These are phyloP conservation scores for Castanea crenata DNA, from an alignment of 306 rosid genomes.

Conservation along the genomic window DNA sequence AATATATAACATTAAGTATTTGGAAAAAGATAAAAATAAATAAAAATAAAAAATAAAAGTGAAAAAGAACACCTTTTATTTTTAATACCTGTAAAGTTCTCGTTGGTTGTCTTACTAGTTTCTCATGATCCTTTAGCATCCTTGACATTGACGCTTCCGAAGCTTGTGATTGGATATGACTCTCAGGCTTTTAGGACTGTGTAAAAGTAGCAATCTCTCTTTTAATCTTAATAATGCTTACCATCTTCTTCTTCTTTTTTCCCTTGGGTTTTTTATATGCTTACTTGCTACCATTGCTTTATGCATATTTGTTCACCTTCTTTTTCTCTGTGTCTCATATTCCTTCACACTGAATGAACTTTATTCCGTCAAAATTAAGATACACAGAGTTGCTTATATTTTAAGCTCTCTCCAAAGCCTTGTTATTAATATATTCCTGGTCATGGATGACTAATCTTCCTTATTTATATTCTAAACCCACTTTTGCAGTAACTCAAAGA, in stretches of 20 bases:
- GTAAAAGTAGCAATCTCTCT: conserved; percentile 9
- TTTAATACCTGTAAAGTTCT: background rate
- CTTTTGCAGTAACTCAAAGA: conserved; percentile 22
- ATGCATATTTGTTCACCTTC: background rate
- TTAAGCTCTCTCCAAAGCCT: conserved; percentile 24
- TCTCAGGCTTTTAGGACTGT: conserved; percentile 12
- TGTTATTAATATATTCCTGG: conserved; percentile 5
- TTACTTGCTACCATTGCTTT: background rate
- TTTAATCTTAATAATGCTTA: conserved; percentile 5
- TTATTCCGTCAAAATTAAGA: conserved; percentile 27
- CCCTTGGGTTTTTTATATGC: background rate
- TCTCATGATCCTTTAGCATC: background rate
- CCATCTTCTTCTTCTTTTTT: background rate
- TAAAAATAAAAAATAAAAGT: background rate
- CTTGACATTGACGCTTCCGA: conserved; percentile 27
- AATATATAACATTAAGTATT: too few species aligned
- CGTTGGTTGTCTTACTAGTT: background rate
- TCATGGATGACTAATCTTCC: background rate
- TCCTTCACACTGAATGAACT: background rate
- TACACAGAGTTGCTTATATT: conserved; percentile 26
- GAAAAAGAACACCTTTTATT: too few species aligned
- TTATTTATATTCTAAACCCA: background rate
- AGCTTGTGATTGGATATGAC: conserved; percentile 13
- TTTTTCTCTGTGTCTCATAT: background rate
- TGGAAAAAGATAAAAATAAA: background rate